These are phyloP conservation scores for Cryptococcus maquisensis DNA, from an alignment of 1,284 basidiomycete genomes.

Conservation along the genomic window DNA sequence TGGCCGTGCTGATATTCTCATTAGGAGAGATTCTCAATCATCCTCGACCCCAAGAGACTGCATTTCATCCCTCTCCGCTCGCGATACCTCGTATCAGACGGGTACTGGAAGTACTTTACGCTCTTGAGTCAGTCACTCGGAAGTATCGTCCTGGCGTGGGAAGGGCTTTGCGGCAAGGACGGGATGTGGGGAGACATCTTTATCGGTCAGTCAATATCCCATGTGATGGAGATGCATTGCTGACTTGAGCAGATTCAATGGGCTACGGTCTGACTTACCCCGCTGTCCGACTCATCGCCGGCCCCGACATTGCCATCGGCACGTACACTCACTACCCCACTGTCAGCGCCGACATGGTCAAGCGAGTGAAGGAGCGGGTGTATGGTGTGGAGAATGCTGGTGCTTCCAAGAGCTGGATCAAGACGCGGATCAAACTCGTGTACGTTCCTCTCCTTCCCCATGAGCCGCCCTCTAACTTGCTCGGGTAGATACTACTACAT, in stretches of 20 bases:
- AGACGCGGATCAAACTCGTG: conserved; percentile 69
- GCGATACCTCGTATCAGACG: conserved; percentile 72
- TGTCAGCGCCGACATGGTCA: conserved; percentile 90
- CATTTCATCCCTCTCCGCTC: conserved; percentile 73
- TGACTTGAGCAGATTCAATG: conserved; percentile 73
- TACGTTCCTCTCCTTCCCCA: conserved; percentile 48
- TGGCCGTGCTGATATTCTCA: background rate
- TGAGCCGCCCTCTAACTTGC: conserved; percentile 3
- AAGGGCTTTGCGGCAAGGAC: conserved; percentile 52
- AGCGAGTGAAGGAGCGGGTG: conserved; percentile 63
- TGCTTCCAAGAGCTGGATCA: conserved; percentile 60
- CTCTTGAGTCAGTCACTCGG: conserved; percentile 87
- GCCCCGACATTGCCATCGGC: conserved; percentile 64
- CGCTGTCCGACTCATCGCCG: conserved; percentile 59
- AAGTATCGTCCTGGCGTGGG: conserved; percentile 74
- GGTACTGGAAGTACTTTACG: conserved; percentile 81
- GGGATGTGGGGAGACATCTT: conserved; percentile 64
- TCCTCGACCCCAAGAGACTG: conserved; percentile 60
- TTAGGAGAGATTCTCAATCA: conserved; percentile 79
- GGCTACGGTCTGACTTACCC: conserved; percentile 94
- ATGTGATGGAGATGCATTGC: background rate
- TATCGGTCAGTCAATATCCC: conserved; percentile 62
- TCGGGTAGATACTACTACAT: conserved; percentile 74
- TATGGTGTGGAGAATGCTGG: conserved; percentile 66
- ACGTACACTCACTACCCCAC: conserved; percentile 97